Evolutionary conservation across 2,329 filamentous ascomycete genomes (phyloP).

Genomic region (Mariannaea sp.): DNA sequence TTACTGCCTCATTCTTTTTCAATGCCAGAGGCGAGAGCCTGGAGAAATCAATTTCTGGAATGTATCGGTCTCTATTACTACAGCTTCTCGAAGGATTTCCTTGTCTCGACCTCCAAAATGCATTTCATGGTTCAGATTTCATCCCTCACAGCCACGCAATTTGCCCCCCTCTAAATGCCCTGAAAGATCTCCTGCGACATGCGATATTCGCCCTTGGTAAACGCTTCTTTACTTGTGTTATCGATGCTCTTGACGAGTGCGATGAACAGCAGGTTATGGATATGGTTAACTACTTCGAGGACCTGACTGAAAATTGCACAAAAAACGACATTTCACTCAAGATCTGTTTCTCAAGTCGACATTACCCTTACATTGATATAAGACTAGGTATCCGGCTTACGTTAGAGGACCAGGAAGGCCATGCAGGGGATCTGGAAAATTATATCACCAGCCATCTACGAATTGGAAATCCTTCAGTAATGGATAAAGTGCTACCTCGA

Average conservation of each 20-base stretch:
- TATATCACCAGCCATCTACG: constrained; percentile 40
- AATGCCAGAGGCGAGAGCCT: constrained; percentile 51
- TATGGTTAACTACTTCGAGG: constrained; percentile 51
- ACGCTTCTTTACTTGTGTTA: constrained; percentile 31
- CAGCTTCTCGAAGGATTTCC: constrained; percentile 48
- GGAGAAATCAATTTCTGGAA: constrained; percentile 52
- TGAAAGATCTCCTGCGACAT: constrained; percentile 33
- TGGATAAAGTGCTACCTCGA: constrained; percentile 20
- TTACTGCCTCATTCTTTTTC: constrained; percentile 55
- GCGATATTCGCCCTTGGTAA: constrained; percentile 24
- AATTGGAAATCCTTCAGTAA: constrained; percentile 18
- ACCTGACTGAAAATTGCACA: constrained; percentile 40
- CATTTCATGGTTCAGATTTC: constrained; percentile 34
- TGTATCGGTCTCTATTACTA: constrained; percentile 55
- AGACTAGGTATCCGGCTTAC: constrained; percentile 35
- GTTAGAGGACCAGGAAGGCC: constrained; percentile 44
- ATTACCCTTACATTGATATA: constrained; percentile 50
- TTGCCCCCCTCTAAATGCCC: constrained; percentile 15
- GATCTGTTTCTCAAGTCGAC: constrained; percentile 52
- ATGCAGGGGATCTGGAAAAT: constrained; percentile 42
- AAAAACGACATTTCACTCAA: constrained; percentile 31
- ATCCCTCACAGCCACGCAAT: accelerated
- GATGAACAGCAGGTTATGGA: constrained; percentile 47
- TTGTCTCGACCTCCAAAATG: constrained; percentile 41
- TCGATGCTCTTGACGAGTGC: constrained; percentile 54